phyloP scores from a whole-genome alignment of 768 basidiomycete genomes.

The Sistotremastrum suecicum region DNA sequence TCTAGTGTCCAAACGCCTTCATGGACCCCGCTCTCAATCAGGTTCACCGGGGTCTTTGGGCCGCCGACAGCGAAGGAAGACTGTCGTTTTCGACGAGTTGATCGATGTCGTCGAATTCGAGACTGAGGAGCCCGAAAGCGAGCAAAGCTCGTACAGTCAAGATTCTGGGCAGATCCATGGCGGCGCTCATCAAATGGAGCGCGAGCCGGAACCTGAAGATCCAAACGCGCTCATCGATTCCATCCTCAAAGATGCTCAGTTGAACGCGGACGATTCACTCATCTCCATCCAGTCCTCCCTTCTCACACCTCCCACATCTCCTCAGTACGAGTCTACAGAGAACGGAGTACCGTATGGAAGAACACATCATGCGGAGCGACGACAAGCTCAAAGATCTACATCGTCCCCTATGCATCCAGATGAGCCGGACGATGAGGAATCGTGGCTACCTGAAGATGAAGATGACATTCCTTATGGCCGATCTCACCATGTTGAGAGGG shows the following conservation, averaged over 20 bases:
- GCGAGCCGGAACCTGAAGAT: constrained; percentile 35
- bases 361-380: constrained; percentile 44
- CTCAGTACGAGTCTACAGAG: constrained; percentile 19
- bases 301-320: not conserved
- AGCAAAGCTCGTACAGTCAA: not conserved
- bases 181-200: constrained; percentile 21
- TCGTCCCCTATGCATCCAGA: too few relatives aligned
- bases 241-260: constrained; percentile 35
- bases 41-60: constrained; percentile 3
- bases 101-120: constrained; percentile 79
- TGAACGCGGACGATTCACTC: not conserved
- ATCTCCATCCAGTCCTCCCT: not conserved
- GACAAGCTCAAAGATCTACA: not conserved
- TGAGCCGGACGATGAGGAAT: too few relatives aligned
- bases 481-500: too few relatives aligned
- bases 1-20: constrained; percentile 57
- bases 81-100: constrained; percentile 64
- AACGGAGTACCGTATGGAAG: constrained; percentile 51
- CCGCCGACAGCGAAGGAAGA: constrained; percentile 47
- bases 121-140: constrained; percentile 31
- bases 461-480: too few relatives aligned
- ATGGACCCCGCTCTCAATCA: constrained; percentile 48
- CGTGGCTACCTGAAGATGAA: too few relatives aligned
- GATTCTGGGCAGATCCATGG: constrained; percentile 2
- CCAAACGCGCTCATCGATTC: constrained; percentile 62